Evolutionary conservation across 345 rosid species (phyloP).

Genomic region (Bruguiera gymnorhiza): DNA sequence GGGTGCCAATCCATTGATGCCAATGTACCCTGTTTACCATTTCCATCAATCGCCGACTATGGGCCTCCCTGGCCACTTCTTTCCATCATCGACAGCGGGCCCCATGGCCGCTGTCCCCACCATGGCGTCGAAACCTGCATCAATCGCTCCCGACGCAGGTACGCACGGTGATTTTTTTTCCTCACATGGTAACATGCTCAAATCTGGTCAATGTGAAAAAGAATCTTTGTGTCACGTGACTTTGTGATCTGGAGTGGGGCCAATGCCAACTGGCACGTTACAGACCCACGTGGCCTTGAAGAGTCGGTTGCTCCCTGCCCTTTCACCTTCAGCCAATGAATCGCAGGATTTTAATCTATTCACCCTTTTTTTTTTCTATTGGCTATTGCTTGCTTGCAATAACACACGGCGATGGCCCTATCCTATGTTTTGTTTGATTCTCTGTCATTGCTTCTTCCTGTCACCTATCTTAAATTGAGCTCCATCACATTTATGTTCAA

Average conservation of each 20-base stretch:
- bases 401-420: neutral
- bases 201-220: conserved; percentile 27
- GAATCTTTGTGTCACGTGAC: conserved; percentile 61
- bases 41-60: conserved; percentile 68
- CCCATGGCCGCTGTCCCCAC: conserved; percentile 42
- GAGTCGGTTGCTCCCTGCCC: conserved; percentile 7
- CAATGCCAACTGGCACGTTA: conserved; percentile 25
- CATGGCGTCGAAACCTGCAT: conserved; percentile 52
- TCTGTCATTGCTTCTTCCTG: neutral
- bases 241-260: conserved; percentile 16
- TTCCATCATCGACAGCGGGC: conserved; percentile 41
- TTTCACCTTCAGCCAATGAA: neutral
- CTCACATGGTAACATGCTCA: conserved; percentile 25
- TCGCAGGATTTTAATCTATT: neutral
- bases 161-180: neutral
- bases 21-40: conserved; percentile 73
- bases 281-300: conserved; percentile 22
- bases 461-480: neutral
- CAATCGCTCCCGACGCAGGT: conserved; percentile 57
- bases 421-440: conserved; percentile 1
- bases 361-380: neutral
- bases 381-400: neutral
- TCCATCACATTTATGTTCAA: neutral
- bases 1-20: conserved; percentile 74
- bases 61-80: conserved; percentile 70